Base-by-base conservation (phyloP, 805 yeast genomes). In the Yarrowia bubula region DNA sequence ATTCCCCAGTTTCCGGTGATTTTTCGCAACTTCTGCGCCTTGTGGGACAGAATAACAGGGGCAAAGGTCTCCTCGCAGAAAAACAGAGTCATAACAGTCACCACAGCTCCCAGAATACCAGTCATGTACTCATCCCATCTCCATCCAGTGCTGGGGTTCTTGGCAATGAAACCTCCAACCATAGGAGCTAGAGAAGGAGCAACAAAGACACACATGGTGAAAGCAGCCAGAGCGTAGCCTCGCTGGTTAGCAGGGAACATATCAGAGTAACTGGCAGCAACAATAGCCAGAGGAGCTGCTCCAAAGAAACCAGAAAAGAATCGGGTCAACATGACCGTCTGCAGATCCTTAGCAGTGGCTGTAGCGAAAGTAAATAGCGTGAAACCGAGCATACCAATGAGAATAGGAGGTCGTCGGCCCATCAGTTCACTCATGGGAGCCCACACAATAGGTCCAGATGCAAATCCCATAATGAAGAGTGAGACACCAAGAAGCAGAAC, bases 1-100 rank as follows among this genome's bases (percentile, higher is more conserved):
- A 89, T 84, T 47, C 89, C 89, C 95, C 95, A 89, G 77, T 87
- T 90, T 17, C 90, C 89, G 11, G 93, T 89, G 68, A 84, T 77
- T 69, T 81, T 78, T 70, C 92, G 82, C 72, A 90, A 79, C 51
- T 75, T 77, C 62, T 78, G 78, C 3, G 96, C 96, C 75, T 88
- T 88, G 17, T 79, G 70, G 18, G 80, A 84, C 66, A 89, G 75
- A 62, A 90, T 80, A 10, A 85, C 79, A 15, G 92, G 90, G 69
- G 86, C 89, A 72, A 89, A 91, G 0, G 91, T 84, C 76, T 90
- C 96, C 63, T 80, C 81, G 66, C 78, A 78, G 66, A 84, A 78
- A n/a, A 88, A 69, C 0, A 78, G 66, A 17, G 79, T 73, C 13
- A 77, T 66, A 1, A 81, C 71, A 1, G 78, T 69, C 11, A 83